Percentiles rank a stretch among this genome's conserved stretches.
Evolutionary conservation across 1,284 basidiomycete species (phyloP).

Genomic region (Ceratobasidium sp.): DNA sequence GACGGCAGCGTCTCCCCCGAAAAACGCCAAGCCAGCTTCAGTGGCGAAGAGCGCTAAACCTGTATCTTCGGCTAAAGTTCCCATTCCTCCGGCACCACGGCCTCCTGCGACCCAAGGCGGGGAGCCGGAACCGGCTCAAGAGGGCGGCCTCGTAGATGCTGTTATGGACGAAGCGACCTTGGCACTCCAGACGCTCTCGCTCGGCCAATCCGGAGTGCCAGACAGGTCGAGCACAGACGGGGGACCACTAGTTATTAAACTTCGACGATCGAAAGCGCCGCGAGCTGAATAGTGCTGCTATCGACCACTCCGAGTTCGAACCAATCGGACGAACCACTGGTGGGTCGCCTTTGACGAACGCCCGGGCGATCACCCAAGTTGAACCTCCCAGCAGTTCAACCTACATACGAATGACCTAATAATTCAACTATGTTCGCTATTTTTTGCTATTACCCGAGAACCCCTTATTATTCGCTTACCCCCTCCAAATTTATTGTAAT

Average conservation of each 20-base stretch:
- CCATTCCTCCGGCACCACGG: neutral
- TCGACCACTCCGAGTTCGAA: too few relatives aligned
- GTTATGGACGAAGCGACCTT: neutral
- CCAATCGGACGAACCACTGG: too few relatives aligned
- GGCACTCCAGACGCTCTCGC: constrained; percentile 6
- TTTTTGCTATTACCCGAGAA: too few relatives aligned
- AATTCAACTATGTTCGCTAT: too few relatives aligned
- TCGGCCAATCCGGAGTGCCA: neutral
- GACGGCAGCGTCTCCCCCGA: constrained; percentile 35
- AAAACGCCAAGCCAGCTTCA: neutral
- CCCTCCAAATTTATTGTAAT: too few relatives aligned
- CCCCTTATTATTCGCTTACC: too few relatives aligned
- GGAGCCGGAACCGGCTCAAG: neutral
- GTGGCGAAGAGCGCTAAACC: constrained; percentile 21
- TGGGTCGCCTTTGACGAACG: too few relatives aligned
- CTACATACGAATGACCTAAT: too few relatives aligned
- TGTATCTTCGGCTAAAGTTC: neutral
- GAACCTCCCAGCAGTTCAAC: too few relatives aligned
- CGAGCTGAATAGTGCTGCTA: neutral
- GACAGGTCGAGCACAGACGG: neutral
- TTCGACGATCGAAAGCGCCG: constrained; percentile 12
- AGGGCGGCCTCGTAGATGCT: too few relatives aligned
- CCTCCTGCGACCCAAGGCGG: too few relatives aligned
- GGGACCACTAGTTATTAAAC: constrained; percentile 13
- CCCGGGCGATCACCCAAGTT: too few relatives aligned